Evolutionary conservation across 1,284 basidiomycete species (phyloP).

Genomic region (Boletus albobrunnescens): DNA sequence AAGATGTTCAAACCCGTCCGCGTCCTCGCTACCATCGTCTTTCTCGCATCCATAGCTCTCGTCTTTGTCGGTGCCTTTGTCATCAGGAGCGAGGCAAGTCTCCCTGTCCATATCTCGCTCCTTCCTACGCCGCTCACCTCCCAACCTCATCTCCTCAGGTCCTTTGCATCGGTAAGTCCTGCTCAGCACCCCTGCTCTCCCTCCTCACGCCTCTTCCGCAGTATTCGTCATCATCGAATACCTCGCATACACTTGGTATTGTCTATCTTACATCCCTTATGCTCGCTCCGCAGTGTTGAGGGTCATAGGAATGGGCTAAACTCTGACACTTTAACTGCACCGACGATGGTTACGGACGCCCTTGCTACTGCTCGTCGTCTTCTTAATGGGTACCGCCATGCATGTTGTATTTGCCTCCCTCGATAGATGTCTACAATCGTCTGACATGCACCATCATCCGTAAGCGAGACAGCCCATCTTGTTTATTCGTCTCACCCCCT

Average conservation of each 20-base stretch:
- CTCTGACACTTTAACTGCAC: neutral
- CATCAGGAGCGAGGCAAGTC: slow-evolving; percentile 58
- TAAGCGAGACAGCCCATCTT: neutral
- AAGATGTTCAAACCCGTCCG: slow-evolving; percentile 94
- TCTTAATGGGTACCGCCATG: neutral
- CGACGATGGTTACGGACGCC: too few species aligned
- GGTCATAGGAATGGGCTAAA: slow-evolving; percentile 50
- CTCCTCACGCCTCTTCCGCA: slow-evolving; percentile 28
- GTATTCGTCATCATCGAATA: slow-evolving; percentile 86
- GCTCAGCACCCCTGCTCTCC: neutral
- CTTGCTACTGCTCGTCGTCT: too few species aligned
- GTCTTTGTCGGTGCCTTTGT: slow-evolving; percentile 83
- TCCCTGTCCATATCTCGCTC: neutral
- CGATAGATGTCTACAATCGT: neutral
- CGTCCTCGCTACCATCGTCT: slow-evolving; percentile 76
- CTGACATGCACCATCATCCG: neutral
- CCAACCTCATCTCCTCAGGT: slow-evolving; percentile 35
- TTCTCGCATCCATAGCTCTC: slow-evolving; percentile 72
- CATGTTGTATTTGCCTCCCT: neutral
- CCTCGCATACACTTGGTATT: slow-evolving; percentile 83
- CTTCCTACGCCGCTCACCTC: slow-evolving; percentile 9
- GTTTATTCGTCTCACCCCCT: slow-evolving; percentile 39
- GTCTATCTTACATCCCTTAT: slow-evolving; percentile 82
- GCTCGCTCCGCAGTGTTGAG: slow-evolving; percentile 71
- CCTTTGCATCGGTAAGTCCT: slow-evolving; percentile 45